Percentiles rank a stretch among this genome's conserved stretches.
These are phyloP conservation scores for Lasiosphaeria hispida DNA, from an alignment of 495 filamentous ascomycete genomes.

Conservation along the genomic window DNA sequence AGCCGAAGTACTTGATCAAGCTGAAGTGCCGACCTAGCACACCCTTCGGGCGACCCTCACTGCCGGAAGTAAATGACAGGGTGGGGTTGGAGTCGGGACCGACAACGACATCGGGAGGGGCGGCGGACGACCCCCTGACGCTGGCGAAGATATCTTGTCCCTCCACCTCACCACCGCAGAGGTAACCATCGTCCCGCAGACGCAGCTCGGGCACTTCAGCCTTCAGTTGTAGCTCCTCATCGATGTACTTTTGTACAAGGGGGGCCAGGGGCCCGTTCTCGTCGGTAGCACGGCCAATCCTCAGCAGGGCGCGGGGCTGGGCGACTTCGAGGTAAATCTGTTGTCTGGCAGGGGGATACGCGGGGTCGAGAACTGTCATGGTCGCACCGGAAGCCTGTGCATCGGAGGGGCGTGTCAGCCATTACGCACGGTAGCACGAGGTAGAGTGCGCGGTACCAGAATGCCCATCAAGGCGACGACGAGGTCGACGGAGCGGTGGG, in stretches of 20 bases:
- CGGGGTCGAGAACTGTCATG: conserved; percentile 82
- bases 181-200: conserved; percentile 69
- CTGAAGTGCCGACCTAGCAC: conserved; percentile 87
- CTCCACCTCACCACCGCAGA: conserved; percentile 64
- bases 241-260: conserved; percentile 70
- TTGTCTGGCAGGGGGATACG: conserved; percentile 84
- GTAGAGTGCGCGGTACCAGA: conserved; percentile 31
- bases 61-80: conserved; percentile 80
- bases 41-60: conserved; percentile 72
- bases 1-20: conserved; percentile 81
- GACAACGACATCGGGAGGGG: conserved; percentile 71
- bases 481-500: conserved; percentile 74
- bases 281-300: conserved; percentile 74
- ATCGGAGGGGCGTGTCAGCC: not conserved
- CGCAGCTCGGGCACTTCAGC: conserved; percentile 75
- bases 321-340: conserved; percentile 90
- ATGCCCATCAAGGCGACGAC: conserved; percentile 65
- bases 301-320: conserved; percentile 72
- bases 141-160: conserved; percentile 65
- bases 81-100: conserved; percentile 88
- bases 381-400: conserved; percentile 62
- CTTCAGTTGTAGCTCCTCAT: conserved; percentile 67
- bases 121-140: conserved; percentile 49
- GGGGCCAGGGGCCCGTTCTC: conserved; percentile 70
- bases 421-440: conserved; percentile 8